Evolutionary conservation across 495 filamentous ascomycete genomes (phyloP), one percentile per base, ranked within the genome.

Genomic region (Hypoxylon fuscum): DNA sequence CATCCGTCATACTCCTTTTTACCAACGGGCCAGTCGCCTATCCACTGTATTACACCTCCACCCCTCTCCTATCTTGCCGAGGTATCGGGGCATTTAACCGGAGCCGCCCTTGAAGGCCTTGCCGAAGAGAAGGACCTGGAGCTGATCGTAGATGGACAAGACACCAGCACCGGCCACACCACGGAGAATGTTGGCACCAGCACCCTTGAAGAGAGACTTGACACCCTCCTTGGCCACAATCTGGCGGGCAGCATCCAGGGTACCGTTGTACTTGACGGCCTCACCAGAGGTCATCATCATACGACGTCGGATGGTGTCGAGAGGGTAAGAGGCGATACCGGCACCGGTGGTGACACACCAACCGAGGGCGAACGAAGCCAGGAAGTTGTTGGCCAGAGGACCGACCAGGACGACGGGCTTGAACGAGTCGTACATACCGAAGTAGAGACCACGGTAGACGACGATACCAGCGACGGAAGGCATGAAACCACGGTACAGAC

Each of bases 371-470:
- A 98, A 98, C 53, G 95, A 98, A 77, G 95, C 95, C 68, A 98
- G 81, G 92, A 98, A 98, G 88, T 92, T 96, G 83, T 92, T 92
- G 83, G 92, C 88, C 72, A 98, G 93, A 75, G 85, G 59, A 74
- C 95, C 95, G 76, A 90, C 86, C 49, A 98, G 91, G 81, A 97
- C 77, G 79, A 97, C 91, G 69, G 95, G 95, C 92, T 98, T 98
- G 86, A 98, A 88, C 68, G 95, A 98, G 83, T 98, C 95, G 93
- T 98, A 98, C 90, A 98, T 90, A 76, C 95, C 95, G 89, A 98
- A 98, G 92, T 98, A 98, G 68, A 98, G 92, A 96, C 95, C 95
- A 91, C 95, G 96, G 90, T 98, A 98, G 80, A 98, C 96, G 77
- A 98, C 80, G 78, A 98, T 98, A 86, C 95, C 95, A 79, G 88